phyloP scores from a whole-genome alignment of 129 eudicot species.

The Arctium lappa region DNA sequence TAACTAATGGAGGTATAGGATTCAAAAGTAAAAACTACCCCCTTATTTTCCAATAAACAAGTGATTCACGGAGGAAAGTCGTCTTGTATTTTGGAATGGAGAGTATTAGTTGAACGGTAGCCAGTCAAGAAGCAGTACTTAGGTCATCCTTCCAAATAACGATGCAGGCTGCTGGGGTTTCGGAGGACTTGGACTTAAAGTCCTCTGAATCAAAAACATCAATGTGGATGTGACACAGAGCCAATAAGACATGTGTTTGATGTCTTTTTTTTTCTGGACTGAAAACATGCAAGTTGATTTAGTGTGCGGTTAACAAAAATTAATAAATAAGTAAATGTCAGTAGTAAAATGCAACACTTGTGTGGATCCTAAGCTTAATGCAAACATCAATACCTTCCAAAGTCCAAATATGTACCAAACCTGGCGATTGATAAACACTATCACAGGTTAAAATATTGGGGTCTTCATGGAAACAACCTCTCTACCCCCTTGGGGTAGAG shows the following conservation, averaged over 20 bases:
- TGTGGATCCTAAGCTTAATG: too few relatives aligned
- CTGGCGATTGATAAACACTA: too few relatives aligned
- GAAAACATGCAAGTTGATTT: slow-evolving; percentile 11
- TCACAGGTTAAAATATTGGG: too few relatives aligned
- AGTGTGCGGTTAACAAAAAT: background rate
- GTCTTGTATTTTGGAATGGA: background rate
- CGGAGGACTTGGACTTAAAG: slow-evolving; percentile 42
- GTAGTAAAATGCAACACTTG: background rate
- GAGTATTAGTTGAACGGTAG: background rate
- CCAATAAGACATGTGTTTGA: slow-evolving; percentile 70
- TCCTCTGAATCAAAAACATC: slow-evolving; percentile 61
- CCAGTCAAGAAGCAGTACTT: slow-evolving; percentile 35
- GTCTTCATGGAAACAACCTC: too few relatives aligned
- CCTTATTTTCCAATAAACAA: background rate
- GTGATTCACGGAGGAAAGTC: slow-evolving; percentile 1
- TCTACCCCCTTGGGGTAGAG: too few relatives aligned
- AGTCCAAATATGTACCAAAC: too few relatives aligned
- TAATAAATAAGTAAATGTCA: background rate
- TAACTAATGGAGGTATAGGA: slow-evolving; percentile 1
- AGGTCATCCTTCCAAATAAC: slow-evolving; percentile 77
- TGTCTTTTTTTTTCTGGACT: slow-evolving; percentile 53
- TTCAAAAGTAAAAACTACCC: background rate
- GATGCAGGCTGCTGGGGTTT: slow-evolving; percentile 73
- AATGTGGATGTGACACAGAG: slow-evolving; percentile 71
- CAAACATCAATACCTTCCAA: too few relatives aligned